Evolutionary conservation across 2,329 filamentous ascomycete species (phyloP), one percentile per base, ranked within the genome.

Genomic region (Orbilia javanica): DNA sequence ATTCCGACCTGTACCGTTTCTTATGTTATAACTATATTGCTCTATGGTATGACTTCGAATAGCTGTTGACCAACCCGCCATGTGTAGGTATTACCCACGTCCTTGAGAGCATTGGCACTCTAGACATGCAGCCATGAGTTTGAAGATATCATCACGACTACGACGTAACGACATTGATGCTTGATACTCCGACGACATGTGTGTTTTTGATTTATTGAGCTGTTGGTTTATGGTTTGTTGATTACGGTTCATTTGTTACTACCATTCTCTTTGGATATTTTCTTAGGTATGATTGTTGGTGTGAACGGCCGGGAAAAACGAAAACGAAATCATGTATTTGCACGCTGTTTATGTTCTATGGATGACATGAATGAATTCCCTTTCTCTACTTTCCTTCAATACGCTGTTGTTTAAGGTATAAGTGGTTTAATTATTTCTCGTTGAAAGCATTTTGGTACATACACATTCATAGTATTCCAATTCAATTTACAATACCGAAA

Each of bases 1-100:
- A 48, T 68, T 52, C 27, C 39, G 15, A 1, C 60, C 20, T 66
- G 60, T 65, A 70, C 20, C 36, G 4, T 70, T 62, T 22, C 25
- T 62, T 3, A 10, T 50, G 13, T 60, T 66, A 36, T 36, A n/a
- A 44, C 36, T 11, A n/a, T 34, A 62, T 64, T 66, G 60, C 63
- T 50, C 48, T 15, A 50, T 44, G 13, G 25, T n/a, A 18, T 42
- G 36, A 66, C 22, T 50, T 71, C 52, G 44, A 46, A 69, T 65
- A 62, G 72, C 66, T 77, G 65, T 77, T 77, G 72, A 78, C 63
- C 74, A 78, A 78, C 67, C 52, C 55, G 63, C 46, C 44, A 22
- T 68, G 57, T 72, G 62, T 72, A 78, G 74, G 74, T 78, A 78
- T 71, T 62, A 72, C 42, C 74, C 55, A 60, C 55, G 55, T 60